phyloP scores from a whole-genome alignment of 768 basidiomycete species.

The Naganishia vishniacii region DNA sequence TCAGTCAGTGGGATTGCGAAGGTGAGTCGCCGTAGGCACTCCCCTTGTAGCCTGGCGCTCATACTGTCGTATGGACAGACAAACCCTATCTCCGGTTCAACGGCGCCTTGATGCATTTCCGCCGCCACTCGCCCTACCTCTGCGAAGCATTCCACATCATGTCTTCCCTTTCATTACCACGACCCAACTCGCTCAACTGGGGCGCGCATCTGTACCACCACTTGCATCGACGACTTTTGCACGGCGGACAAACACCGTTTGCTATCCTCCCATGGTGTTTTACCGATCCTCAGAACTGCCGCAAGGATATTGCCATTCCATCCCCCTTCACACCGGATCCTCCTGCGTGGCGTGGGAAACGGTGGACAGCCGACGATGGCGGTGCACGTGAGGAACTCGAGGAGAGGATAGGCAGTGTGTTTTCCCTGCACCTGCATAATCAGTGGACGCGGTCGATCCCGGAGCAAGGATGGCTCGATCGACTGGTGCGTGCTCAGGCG shows the following conservation, averaged over 20 bases:
- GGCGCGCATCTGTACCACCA: slow-evolving; percentile 85
- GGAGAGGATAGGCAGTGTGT: slow-evolving; percentile 58
- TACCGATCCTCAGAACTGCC: slow-evolving; percentile 80
- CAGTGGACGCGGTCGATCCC: slow-evolving; percentile 91
- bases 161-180: slow-evolving; percentile 65
- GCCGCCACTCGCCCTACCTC: slow-evolving; percentile 83
- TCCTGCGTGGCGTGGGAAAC: slow-evolving; percentile 61
- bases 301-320: slow-evolving; percentile 86
- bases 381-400: slow-evolving; percentile 55
- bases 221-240: slow-evolving; percentile 77
- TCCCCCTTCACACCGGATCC: slow-evolving; percentile 70
- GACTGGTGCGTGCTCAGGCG: slow-evolving; percentile 55
- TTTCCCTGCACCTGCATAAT: slow-evolving; percentile 88
- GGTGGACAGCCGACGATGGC: slow-evolving; percentile 55
- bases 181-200: slow-evolving; percentile 82
- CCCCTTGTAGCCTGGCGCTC: too few species aligned
- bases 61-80: slow-evolving; percentile 55
- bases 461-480: slow-evolving; percentile 74
- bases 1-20: slow-evolving; percentile 98
- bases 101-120: slow-evolving; percentile 92
- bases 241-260: slow-evolving; percentile 70
- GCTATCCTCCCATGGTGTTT: slow-evolving; percentile 93
- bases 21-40: too few species aligned
- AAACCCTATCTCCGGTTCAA: slow-evolving; percentile 74
- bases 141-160: slow-evolving; percentile 95